phyloP scores from a whole-genome alignment of 2,329 filamentous ascomycete genomes.

The Lecanosticta acicola region DNA sequence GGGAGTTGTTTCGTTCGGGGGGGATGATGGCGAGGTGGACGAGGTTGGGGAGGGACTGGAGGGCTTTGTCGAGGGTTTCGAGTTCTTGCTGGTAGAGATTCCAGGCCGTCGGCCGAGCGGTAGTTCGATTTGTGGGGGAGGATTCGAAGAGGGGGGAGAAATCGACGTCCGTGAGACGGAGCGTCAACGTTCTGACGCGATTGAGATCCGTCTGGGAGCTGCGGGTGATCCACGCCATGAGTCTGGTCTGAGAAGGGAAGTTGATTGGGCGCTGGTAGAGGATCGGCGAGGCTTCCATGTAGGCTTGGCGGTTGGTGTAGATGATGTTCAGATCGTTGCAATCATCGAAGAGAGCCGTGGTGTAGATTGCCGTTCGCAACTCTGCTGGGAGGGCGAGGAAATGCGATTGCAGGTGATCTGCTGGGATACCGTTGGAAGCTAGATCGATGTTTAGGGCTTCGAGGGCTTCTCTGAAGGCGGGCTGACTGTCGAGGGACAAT shows the following conservation, averaged over 20 bases:
- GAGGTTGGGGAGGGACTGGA: constrained; percentile 20
- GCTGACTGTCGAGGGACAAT: background rate
- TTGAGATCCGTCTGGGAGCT: constrained; percentile 18
- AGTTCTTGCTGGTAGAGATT: constrained; percentile 26
- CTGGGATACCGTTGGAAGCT: background rate
- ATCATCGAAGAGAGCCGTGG: constrained; percentile 2
- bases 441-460: background rate
- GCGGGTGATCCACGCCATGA: constrained; percentile 25
- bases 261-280: constrained; percentile 20
- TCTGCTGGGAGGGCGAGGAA: constrained; percentile 18
- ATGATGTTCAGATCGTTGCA: constrained; percentile 11
- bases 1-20: constrained; percentile 18
- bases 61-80: constrained; percentile 17
- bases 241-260: constrained; percentile 24
- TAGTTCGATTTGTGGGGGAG: constrained; percentile 2
- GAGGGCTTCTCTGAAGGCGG: background rate
- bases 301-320: constrained; percentile 16
- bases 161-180: constrained; percentile 27
- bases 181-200: constrained; percentile 18
- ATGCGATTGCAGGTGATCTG: background rate
- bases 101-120: constrained; percentile 16
- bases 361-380: constrained; percentile 12
- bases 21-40: constrained; percentile 19
- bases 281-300: constrained; percentile 23
- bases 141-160: constrained; percentile 20